Percentiles rank a stretch among this genome's conserved stretches.
phyloP scores from a whole-genome alignment of 225 moss, liverwort and hornwort genomes.

The Pseudoscleropodium purum region DNA sequence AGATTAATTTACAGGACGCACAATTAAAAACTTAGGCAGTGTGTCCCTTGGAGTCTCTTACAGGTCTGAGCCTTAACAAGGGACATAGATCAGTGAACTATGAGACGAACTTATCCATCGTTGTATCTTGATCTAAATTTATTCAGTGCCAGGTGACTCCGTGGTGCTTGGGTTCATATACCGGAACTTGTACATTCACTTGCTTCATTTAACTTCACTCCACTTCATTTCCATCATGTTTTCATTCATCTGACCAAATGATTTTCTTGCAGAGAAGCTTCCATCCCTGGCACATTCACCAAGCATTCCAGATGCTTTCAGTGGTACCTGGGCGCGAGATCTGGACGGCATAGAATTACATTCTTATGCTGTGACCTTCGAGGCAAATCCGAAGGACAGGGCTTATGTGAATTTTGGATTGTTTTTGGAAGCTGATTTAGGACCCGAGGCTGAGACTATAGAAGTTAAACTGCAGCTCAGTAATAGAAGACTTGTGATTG shows the following conservation, averaged over 20 bases:
- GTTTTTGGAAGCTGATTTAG: conserved; percentile 62
- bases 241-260: neutral
- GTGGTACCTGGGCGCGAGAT: conserved; percentile 56
- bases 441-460: conserved; percentile 25
- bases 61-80: neutral
- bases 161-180: neutral
- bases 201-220: neutral
- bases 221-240: neutral
- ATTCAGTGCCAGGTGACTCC: neutral
- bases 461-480: conserved; percentile 50
- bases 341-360: conserved; percentile 25
- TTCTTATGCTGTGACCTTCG: conserved; percentile 48
- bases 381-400: conserved; percentile 64
- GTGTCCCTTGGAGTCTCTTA: neutral
- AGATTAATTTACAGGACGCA: neutral
- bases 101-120: neutral
- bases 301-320: conserved; percentile 50
- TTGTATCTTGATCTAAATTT: neutral
- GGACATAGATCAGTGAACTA: neutral
- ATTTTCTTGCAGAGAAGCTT: conserved; percentile 28
- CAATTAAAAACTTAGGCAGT: neutral
- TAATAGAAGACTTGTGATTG: conserved; percentile 46
- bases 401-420: conserved; percentile 75
- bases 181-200: neutral
- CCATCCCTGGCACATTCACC: conserved; percentile 37